Conservation (phyloP, 2,329 filamentous ascomycete genomes). For the Fusarium robinianum region DNA sequence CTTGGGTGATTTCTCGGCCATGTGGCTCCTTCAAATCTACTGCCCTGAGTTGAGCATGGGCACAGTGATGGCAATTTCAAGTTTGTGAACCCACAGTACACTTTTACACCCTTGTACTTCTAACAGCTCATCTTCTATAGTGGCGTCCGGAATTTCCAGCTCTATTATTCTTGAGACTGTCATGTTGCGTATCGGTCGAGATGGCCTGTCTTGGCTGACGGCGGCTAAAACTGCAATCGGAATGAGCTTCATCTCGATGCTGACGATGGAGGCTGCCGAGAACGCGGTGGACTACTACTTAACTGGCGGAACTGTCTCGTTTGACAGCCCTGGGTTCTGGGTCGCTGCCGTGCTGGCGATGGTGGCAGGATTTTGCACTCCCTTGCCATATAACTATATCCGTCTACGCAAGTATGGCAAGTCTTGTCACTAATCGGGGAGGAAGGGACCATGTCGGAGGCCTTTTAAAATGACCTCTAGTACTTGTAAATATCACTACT, state of each 20-base stretch:
- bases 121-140: slow-evolving; percentile 41
- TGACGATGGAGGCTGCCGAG: slow-evolving; percentile 61
- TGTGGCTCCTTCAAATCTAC: slow-evolving; percentile 58
- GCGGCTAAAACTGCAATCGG: slow-evolving; percentile 58
- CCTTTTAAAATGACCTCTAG: too few species aligned
- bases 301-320: slow-evolving; percentile 54
- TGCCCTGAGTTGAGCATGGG: slow-evolving; percentile 52
- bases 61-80: slow-evolving; percentile 57
- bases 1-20: slow-evolving; percentile 57
- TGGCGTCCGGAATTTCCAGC: slow-evolving; percentile 55
- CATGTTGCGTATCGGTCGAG: slow-evolving; percentile 53
- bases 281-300: slow-evolving; percentile 60
- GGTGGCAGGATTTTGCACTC: slow-evolving; percentile 51
- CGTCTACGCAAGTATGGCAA: slow-evolving; percentile 54
- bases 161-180: slow-evolving; percentile 58
- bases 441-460: too few species aligned
- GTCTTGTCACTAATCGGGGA: slow-evolving; percentile 47
- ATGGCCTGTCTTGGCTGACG: slow-evolving; percentile 50
- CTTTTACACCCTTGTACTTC: background rate
- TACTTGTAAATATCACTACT: too few species aligned
- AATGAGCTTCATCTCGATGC: slow-evolving; percentile 64
- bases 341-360: slow-evolving; percentile 51
- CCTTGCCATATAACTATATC: slow-evolving; percentile 58
- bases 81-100: slow-evolving; percentile 36
- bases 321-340: slow-evolving; percentile 57